phyloP scores from a whole-genome alignment of 2,329 filamentous ascomycete species.

The Fusarium staphyleae region DNA sequence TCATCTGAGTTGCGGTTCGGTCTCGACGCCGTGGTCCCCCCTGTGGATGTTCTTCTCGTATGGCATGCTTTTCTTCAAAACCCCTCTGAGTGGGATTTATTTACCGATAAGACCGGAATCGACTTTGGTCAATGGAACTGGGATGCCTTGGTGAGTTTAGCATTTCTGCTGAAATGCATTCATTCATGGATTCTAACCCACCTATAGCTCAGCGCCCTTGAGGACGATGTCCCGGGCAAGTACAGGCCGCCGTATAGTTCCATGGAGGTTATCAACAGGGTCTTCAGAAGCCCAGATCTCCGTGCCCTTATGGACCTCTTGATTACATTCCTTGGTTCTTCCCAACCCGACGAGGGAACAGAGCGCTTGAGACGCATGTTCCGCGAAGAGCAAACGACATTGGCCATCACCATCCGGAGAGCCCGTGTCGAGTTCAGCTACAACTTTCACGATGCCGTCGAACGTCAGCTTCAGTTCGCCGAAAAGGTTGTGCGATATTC shows the following conservation, averaged over 20 bases:
- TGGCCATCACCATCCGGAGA: background rate
- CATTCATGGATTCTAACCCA: slow-evolving; percentile 4
- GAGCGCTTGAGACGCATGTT: slow-evolving; percentile 1
- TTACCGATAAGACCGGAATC: slow-evolving; percentile 1
- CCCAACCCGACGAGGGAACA: background rate
- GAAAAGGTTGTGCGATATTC: slow-evolving; percentile 18
- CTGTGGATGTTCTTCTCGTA: slow-evolving; percentile 22
- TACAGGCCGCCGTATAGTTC: slow-evolving; percentile 12
- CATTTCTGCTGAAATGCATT: background rate
- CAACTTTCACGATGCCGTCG: slow-evolving; percentile 16
- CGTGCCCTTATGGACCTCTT: slow-evolving; percentile 8
- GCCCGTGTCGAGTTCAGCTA: slow-evolving; percentile 2
- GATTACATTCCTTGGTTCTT: slow-evolving; percentile 7
- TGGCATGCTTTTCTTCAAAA: slow-evolving; percentile 25
- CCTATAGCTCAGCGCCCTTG: slow-evolving; percentile 8
- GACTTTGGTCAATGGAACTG: slow-evolving; percentile 14
- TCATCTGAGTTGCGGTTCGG: background rate
- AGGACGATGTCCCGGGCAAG: background rate
- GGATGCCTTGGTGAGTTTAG: slow-evolving; percentile 13
- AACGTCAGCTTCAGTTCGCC: slow-evolving; percentile 23
- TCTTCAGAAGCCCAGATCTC: slow-evolving; percentile 8
- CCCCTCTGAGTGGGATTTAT: background rate
- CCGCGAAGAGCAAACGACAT: background rate
- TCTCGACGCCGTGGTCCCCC: slow-evolving; percentile 11
- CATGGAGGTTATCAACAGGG: background rate